Percentiles rank a stretch among this genome's conserved stretches.
phyloP scores from a whole-genome alignment of 1,139 yeast genomes.

The Saccharomyces hybrid region DNA sequence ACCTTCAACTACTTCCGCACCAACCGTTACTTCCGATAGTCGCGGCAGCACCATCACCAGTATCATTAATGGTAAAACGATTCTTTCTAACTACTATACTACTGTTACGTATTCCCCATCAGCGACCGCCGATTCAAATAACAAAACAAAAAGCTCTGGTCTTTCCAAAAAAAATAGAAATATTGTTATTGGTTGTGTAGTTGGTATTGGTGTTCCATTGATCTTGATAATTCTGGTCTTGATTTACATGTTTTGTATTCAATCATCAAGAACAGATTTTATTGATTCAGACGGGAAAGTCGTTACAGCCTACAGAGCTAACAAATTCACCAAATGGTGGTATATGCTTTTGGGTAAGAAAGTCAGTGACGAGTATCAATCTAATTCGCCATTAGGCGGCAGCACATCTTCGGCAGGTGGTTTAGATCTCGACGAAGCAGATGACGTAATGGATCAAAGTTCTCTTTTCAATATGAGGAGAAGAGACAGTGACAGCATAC shows the following conservation, averaged over 20 bases:
- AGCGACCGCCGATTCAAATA: conserved; percentile 14
- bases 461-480: conserved; percentile 1
- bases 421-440: neutral
- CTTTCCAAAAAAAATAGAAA: conserved; percentile 37
- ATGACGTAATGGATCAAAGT: conserved; percentile 1
- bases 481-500: conserved; percentile 10
- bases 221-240: conserved; percentile 15
- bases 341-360: conserved; percentile 24
- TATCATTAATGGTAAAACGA: conserved; percentile 28
- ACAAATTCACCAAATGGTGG: conserved; percentile 27
- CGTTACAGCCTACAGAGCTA: conserved; percentile 30
- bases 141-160: conserved; percentile 11
- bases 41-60: conserved; percentile 20
- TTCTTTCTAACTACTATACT: conserved; percentile 29
- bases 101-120: conserved; percentile 25
- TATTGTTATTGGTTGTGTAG: conserved; percentile 45
- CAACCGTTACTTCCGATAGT: conserved; percentile 2
- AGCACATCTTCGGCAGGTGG: conserved; percentile 15
- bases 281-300: conserved; percentile 37
- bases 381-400: conserved; percentile 25
- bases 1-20: conserved; percentile 8
- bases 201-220: conserved; percentile 36
- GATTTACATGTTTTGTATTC: conserved; percentile 27
- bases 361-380: conserved; percentile 23
- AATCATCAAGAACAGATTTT: conserved; percentile 30